phyloP scores from a whole-genome alignment of 1,139 yeast genomes.

The Geotrichum armillariae region DNA sequence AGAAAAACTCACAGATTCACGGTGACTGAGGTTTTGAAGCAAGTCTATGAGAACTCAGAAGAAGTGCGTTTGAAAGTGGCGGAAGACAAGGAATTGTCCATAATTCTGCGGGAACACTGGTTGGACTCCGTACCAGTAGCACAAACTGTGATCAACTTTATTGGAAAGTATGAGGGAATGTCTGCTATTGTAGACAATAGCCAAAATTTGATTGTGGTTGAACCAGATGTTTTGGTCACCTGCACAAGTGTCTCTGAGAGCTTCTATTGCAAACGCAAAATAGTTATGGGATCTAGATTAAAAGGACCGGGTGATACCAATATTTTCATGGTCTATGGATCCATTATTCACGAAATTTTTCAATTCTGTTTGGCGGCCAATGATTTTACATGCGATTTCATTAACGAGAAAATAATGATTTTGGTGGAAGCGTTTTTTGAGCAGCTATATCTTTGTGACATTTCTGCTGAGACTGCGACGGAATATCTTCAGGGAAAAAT shows the following conservation, averaged over 20 bases:
- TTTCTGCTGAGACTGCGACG: slow-evolving; percentile 49
- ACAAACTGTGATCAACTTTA: slow-evolving; percentile 42
- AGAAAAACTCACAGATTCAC: neutral
- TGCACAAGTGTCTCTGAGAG: slow-evolving; percentile 84
- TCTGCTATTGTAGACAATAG: slow-evolving; percentile 48
- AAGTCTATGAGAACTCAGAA: neutral
- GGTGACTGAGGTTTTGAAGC: neutral
- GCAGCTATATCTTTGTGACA: slow-evolving; percentile 58
- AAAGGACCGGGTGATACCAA: slow-evolving; percentile 56
- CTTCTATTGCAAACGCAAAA: slow-evolving; percentile 67
- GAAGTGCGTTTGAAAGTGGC: slow-evolving; percentile 1
- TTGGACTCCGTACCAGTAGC: slow-evolving; percentile 24
- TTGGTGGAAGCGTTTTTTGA: slow-evolving; percentile 46
- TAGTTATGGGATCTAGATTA: slow-evolving; percentile 59
- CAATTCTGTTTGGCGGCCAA: slow-evolving; percentile 60
- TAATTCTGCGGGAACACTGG: slow-evolving; percentile 34
- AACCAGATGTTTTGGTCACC: slow-evolving; percentile 80
- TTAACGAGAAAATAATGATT: slow-evolving; percentile 48
- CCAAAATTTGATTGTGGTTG: slow-evolving; percentile 62
- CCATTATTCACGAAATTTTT: slow-evolving; percentile 73
- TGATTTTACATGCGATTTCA: slow-evolving; percentile 46
- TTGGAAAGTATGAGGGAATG: slow-evolving; percentile 25
- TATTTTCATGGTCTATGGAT: slow-evolving; percentile 68
- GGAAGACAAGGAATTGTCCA: neutral
- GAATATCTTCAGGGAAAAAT: slow-evolving; percentile 53